Base-by-base conservation (phyloP, 2,329 filamentous ascomycete species). In the Tolypocladium guangdongense region DNA sequence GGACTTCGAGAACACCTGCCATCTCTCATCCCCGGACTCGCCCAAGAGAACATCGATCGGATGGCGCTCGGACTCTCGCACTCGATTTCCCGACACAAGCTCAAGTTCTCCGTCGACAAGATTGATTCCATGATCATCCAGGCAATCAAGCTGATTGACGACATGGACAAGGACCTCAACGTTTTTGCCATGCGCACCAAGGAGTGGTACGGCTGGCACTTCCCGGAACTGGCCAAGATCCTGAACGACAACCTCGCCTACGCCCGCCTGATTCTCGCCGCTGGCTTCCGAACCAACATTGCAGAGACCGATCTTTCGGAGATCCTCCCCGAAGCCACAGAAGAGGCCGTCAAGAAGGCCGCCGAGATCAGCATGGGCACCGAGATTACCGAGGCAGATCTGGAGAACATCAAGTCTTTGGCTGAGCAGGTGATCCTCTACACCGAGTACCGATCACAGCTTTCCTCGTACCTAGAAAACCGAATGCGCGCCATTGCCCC, bases 151-250 rank as follows among this genome's bases (percentile, higher is more conserved):
- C 82, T 96, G 51, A 80, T 99, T 48, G 93, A 99, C 68, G 93
- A 99, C 60, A 77, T 99, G 57, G 93, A 99, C 77, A 99, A 99
- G 80, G 93, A 99, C 74, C 78, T 99, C 59, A 99, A 99, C 78
- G 93, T 89, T 63, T 97, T 96, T 68, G 92, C 93, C 59, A 99
- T 99, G 93, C 82, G 93, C 71, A 90, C 96, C 57, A 97, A 97
- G 83, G 93, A 99, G 73, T 99, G 93, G 93, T 99, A 99, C 69
- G 93, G 93, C 65, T 99, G 93, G 93, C 93, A 97, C 74, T 99
- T 97, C 78, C 93, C 93, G 41, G 93, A 99, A 77, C 84, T 99
- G 80, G 91, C 89, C 66, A 92, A 91, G 75, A 96, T 97, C 66
- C 80, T 96, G 62, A 95, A 95, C 71, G 93, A 99, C 79, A 99